These are phyloP conservation scores for Cicer chorassanicum DNA, from an alignment of 306 rosid genomes.

Conservation along the genomic window DNA sequence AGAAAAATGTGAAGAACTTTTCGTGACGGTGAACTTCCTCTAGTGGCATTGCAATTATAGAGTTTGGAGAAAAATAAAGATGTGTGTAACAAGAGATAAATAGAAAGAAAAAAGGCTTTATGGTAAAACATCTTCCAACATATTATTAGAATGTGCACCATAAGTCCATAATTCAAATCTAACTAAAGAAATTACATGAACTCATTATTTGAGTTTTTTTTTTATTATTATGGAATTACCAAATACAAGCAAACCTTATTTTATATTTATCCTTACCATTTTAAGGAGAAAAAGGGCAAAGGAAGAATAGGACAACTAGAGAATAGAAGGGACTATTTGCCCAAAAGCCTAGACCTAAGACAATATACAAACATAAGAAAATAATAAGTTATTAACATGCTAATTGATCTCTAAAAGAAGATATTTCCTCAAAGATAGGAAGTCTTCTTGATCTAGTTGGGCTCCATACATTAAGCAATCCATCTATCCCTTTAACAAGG, in stretches of 20 bases:
- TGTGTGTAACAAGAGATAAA: no score
- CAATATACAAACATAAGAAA: conserved; percentile 25
- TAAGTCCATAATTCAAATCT: not conserved
- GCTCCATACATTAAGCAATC: conserved; percentile 58
- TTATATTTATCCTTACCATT: conserved; percentile 37
- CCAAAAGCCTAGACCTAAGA: conserved; percentile 20
- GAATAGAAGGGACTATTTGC: conserved; percentile 10
- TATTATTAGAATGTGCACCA: no score
- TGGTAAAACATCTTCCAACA: no score
- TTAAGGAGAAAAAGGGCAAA: conserved; percentile 42
- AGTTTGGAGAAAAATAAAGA: no score
- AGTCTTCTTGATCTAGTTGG: conserved; percentile 75
- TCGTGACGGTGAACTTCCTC: no score
- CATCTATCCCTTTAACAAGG: conserved; percentile 71
- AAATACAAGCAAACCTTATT: conserved; percentile 32
- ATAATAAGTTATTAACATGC: conserved; percentile 59
- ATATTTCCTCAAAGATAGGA: conserved; percentile 89
- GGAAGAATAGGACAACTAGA: conserved; percentile 9
- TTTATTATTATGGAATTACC: conserved; percentile 16
- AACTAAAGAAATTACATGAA: not conserved
- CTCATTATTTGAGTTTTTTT: not conserved
- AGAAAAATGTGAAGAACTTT: no score
- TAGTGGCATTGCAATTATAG: no score
- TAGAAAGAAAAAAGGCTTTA: no score
- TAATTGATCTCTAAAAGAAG: conserved; percentile 75